Conservation (phyloP, 805 yeast species). For the Jamesozyma spencerorum region DNA sequence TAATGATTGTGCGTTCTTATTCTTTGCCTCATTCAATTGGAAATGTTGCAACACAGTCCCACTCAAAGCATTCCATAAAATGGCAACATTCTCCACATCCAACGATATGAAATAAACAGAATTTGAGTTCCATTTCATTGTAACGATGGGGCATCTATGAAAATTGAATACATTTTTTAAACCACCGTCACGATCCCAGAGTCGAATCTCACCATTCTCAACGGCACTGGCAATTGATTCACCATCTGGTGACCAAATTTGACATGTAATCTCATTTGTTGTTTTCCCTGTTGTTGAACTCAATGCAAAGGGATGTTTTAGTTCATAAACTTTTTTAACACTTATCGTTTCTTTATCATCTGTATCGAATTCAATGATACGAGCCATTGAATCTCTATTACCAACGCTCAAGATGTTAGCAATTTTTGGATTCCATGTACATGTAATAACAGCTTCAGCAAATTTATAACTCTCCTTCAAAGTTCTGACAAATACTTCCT, state of each 20-base stretch:
- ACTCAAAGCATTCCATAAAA: slow-evolving; percentile 58
- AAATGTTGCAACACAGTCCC: slow-evolving; percentile 43
- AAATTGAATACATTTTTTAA: slow-evolving; percentile 46
- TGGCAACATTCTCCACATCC: slow-evolving; percentile 45
- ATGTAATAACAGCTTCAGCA: slow-evolving; percentile 35
- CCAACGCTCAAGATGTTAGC: slow-evolving; percentile 46
- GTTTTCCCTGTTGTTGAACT: slow-evolving; percentile 12
- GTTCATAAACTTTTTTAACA: slow-evolving; percentile 8
- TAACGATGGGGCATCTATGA: slow-evolving; percentile 47
- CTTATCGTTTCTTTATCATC: slow-evolving; percentile 2
- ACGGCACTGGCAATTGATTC: slow-evolving; percentile 52
- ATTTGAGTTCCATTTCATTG: slow-evolving; percentile 51
- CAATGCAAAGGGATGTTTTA: slow-evolving; percentile 32
- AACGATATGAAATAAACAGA: slow-evolving; percentile 49
- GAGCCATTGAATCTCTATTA: slow-evolving; percentile 38
- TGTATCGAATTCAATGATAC: slow-evolving; percentile 32
- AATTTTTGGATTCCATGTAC: slow-evolving; percentile 50
- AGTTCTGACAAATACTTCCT: slow-evolving; percentile 24
- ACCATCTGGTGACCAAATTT: slow-evolving; percentile 64
- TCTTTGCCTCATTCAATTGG: slow-evolving; percentile 24
- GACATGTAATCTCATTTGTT: slow-evolving; percentile 26
- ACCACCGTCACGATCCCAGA: slow-evolving; percentile 71
- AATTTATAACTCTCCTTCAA: slow-evolving; percentile 34
- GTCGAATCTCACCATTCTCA: slow-evolving; percentile 60
- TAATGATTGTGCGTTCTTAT: slow-evolving; percentile 14